phyloP scores from a whole-genome alignment of 495 filamentous ascomycete species.

The Acidiella bohemica region DNA sequence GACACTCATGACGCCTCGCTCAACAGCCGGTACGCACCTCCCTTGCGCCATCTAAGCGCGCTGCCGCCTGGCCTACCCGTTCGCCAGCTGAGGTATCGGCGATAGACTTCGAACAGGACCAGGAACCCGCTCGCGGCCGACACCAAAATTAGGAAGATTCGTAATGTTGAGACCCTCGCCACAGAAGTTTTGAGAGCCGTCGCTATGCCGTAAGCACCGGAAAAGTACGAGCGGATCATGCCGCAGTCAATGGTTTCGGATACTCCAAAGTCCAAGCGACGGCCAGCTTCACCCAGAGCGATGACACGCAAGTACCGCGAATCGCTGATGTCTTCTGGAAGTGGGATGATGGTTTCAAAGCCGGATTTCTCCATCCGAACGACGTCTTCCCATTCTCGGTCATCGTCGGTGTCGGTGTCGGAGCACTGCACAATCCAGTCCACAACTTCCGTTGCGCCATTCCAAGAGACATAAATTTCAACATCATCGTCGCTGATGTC shows the following conservation, averaged over 20 bases:
- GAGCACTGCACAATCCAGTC: constrained; percentile 19
- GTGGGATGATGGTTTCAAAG: constrained; percentile 17
- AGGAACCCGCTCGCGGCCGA: constrained; percentile 4
- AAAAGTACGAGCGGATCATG: constrained; percentile 9
- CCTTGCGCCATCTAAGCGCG: constrained; percentile 11
- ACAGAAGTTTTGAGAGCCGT: constrained; percentile 1
- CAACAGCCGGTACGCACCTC: constrained; percentile 9
- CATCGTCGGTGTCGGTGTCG: constrained; percentile 2
- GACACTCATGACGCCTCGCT: background rate
- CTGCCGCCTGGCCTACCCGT: constrained; percentile 7
- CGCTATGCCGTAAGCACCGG: background rate
- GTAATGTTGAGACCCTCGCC: background rate
- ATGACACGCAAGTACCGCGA: constrained; percentile 16
- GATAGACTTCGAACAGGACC: constrained; percentile 13
- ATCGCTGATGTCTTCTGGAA: constrained; percentile 1
- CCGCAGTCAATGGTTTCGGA: constrained; percentile 13
- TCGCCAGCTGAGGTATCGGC: constrained; percentile 8
- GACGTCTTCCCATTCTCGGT: constrained; percentile 10
- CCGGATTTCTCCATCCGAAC: constrained; percentile 6
- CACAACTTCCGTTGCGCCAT: constrained; percentile 19
- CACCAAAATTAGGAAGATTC: constrained; percentile 3
- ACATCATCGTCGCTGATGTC: constrained; percentile 8
- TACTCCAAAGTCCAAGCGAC: constrained; percentile 7
- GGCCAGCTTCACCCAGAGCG: constrained; percentile 7
- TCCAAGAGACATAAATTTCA: constrained; percentile 19